A percentile compares a stretch with the other conserved stretches of the same genome.
These are phyloP conservation scores for Trichoderma koningii DNA, from an alignment of 2,329 filamentous ascomycete species.

Conservation along the genomic window DNA sequence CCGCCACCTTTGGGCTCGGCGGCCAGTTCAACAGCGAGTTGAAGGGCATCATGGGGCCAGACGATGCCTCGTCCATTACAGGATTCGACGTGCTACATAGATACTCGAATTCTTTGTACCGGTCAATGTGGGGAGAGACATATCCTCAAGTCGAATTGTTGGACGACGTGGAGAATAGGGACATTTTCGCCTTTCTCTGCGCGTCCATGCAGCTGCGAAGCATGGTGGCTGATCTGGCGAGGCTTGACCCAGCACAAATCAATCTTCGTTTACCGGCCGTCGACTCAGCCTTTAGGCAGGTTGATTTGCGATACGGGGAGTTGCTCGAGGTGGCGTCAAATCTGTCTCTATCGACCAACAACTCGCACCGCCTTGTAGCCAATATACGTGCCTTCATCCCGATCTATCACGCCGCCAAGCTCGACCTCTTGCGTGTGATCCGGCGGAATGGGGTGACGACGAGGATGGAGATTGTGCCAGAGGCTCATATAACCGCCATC, in stretches of 20 bases:
- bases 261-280: conserved; percentile 30
- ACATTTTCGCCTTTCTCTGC: conserved; percentile 38
- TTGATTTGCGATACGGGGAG: conserved; percentile 33
- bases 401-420: conserved; percentile 40
- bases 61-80: conserved; percentile 26
- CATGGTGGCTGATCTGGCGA: conserved; percentile 38
- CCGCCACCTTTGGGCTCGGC: conserved; percentile 39
- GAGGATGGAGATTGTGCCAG: conserved; percentile 19
- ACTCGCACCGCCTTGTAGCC: conserved; percentile 37
- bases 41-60: conserved; percentile 25
- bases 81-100: conserved; percentile 37
- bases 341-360: conserved; percentile 34
- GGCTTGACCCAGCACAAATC: conserved; percentile 31
- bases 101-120: conserved; percentile 40
- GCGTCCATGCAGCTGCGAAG: conserved; percentile 39
- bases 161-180: conserved; percentile 42
- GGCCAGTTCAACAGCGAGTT: conserved; percentile 38
- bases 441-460: conserved; percentile 24
- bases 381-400: conserved; percentile 43
- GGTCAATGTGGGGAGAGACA: conserved; percentile 38
- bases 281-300: conserved; percentile 31
- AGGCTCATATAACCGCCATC: conserved; percentile 38
- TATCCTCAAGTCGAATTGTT: conserved; percentile 41
- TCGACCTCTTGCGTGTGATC: conserved; percentile 33
- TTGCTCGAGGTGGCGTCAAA: conserved; percentile 35